Conservation (phyloP, 805 yeast species). For the Jamesozyma rosinii region DNA sequence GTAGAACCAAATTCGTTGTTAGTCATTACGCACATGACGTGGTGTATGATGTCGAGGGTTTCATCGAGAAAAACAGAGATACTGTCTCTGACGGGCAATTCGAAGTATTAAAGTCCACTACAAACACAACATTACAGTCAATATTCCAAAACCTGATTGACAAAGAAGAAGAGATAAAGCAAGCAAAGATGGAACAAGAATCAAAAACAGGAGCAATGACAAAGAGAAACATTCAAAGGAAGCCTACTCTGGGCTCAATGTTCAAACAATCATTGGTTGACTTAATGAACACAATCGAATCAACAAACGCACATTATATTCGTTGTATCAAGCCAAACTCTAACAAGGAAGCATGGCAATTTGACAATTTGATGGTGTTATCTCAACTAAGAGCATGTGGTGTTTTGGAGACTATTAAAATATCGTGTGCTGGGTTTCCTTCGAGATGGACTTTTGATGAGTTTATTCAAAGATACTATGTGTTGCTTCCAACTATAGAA, state of each 20-base stretch:
- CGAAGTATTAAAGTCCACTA: slow-evolving; percentile 66
- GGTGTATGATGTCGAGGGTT: slow-evolving; percentile 84
- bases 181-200: slow-evolving; percentile 30
- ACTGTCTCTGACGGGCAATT: slow-evolving; percentile 93
- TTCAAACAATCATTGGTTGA: slow-evolving; percentile 88
- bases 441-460: slow-evolving; percentile 92
- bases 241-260: slow-evolving; percentile 91
- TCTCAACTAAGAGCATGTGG: slow-evolving; percentile 97
- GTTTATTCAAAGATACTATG: slow-evolving; percentile 81
- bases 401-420: slow-evolving; percentile 90
- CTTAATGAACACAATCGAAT: slow-evolving; percentile 82
- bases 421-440: slow-evolving; percentile 97
- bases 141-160: slow-evolving; percentile 55
- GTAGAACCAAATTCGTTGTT: slow-evolving; percentile 81
- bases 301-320: slow-evolving; percentile 92
- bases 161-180: slow-evolving; percentile 28
- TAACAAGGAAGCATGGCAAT: slow-evolving; percentile 87
- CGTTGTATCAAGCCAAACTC: slow-evolving; percentile 97
- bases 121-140: slow-evolving; percentile 54
- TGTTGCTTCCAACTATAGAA: slow-evolving; percentile 60
- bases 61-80: slow-evolving; percentile 93
- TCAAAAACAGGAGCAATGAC: slow-evolving; percentile 31
- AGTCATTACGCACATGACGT: slow-evolving; percentile 94
- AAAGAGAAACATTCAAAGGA: slow-evolving; percentile 46
- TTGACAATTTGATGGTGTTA: slow-evolving; percentile 92